Conservation (phyloP, 345 rosid species). For the Toxicodendron radicans region DNA sequence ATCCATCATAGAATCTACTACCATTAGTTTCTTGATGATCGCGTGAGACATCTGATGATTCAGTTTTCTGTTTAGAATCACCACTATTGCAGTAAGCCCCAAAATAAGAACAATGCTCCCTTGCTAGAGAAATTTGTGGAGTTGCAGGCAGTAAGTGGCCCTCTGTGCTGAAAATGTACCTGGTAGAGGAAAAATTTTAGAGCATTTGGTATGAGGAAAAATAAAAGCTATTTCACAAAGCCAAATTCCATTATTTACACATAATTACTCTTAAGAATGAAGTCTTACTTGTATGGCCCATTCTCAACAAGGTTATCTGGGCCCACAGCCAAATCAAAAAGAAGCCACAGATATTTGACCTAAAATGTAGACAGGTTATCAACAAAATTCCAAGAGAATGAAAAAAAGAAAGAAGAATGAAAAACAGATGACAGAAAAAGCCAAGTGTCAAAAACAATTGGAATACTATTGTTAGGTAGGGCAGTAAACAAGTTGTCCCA, state of each 20-base stretch:
- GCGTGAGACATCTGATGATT: slow-evolving; percentile 30
- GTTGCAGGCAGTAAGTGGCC: slow-evolving; percentile 89
- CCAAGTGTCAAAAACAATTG: not conserved
- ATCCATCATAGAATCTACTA: slow-evolving; percentile 35
- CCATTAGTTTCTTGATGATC: slow-evolving; percentile 42
- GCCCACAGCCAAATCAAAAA: slow-evolving; percentile 87
- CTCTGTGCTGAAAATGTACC: slow-evolving; percentile 91
- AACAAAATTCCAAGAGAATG: slow-evolving; percentile 4
- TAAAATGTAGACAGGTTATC: slow-evolving; percentile 27
- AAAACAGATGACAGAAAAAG: not conserved
- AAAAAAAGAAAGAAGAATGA: not conserved
- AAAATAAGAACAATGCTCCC: slow-evolving; percentile 85
- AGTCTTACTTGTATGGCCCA: slow-evolving; percentile 93
- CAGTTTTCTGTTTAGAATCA: slow-evolving; percentile 36
- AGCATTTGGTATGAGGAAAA: slow-evolving; percentile 1
- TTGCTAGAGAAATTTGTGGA: slow-evolving; percentile 81
- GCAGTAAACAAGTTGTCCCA: not conserved
- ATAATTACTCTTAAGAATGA: slow-evolving; percentile 5
- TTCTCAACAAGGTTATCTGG: slow-evolving; percentile 93
- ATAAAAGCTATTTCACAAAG: not conserved
- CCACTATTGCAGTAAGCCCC: slow-evolving; percentile 72
- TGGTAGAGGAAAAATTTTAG: slow-evolving; percentile 24
- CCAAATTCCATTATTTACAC: slow-evolving; percentile 1
- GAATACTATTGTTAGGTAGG: not conserved
- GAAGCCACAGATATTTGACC: slow-evolving; percentile 98